Conservation (phyloP, 2,329 filamentous ascomycete species). For the Lasiodiplodia hormozganensis region DNA sequence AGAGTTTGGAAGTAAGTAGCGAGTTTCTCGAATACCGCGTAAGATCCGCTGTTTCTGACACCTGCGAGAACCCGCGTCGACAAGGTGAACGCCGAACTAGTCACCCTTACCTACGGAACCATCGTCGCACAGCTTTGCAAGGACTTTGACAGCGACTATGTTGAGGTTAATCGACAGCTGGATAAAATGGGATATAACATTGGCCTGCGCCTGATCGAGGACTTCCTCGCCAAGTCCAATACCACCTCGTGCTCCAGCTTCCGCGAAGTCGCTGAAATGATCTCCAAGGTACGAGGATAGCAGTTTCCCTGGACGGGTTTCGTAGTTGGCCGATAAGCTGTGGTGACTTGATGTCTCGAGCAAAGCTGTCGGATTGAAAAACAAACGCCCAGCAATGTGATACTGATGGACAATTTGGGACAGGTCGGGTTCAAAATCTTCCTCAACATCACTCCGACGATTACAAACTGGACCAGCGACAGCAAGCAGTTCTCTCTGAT, state of each 20-base stretch:
- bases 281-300: slow-evolving; percentile 72
- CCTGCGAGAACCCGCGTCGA: slow-evolving; percentile 82
- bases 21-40: background rate
- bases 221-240: slow-evolving; percentile 95
- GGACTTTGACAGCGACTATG: slow-evolving; percentile 93
- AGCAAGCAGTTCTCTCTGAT: slow-evolving; percentile 95
- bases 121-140: slow-evolving; percentile 96
- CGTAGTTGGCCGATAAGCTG: background rate
- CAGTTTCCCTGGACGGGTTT: too few relatives aligned
- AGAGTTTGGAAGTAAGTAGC: slow-evolving; percentile 90
- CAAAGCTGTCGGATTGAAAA: background rate
- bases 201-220: slow-evolving; percentile 91
- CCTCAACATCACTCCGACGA: slow-evolving; percentile 90
- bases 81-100: slow-evolving; percentile 97
- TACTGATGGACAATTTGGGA: background rate
- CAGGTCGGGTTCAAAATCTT: slow-evolving; percentile 99
- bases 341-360: background rate
- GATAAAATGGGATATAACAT: slow-evolving; percentile 99
- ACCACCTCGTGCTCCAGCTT: slow-evolving; percentile 91
- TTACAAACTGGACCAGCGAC: slow-evolving; percentile 95
- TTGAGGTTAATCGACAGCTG: slow-evolving; percentile 95
- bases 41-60: slow-evolving; percentile 6
- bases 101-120: slow-evolving; percentile 96
- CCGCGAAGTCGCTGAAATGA: slow-evolving; percentile 94
- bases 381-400: background rate